Percentiles rank a stretch among this genome's conserved stretches.
phyloP scores from a whole-genome alignment of 202 grass and related monocot genomes.

The Miscanthus sacchariflorus region DNA sequence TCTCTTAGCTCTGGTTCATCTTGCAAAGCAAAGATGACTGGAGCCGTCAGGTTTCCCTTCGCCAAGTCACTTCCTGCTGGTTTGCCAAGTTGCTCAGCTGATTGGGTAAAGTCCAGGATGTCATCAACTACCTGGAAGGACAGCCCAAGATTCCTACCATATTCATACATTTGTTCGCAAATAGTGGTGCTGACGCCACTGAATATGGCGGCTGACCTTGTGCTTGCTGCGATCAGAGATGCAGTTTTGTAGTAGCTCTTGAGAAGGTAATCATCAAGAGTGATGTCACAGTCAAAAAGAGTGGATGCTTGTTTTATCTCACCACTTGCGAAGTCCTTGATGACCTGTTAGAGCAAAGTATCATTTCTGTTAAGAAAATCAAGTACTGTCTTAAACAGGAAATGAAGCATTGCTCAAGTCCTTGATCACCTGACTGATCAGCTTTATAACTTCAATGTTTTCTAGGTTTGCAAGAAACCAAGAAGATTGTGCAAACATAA shows the following conservation, averaged over 20 bases:
- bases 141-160: slow-evolving; percentile 85
- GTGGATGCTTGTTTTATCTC: slow-evolving; percentile 94
- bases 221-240: too few relatives aligned
- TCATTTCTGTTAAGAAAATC: slow-evolving; percentile 16
- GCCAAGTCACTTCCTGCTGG: too few relatives aligned
- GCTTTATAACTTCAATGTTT: slow-evolving; percentile 94
- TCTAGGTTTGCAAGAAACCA: slow-evolving; percentile 97
- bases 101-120: slow-evolving; percentile 93
- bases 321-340: slow-evolving; percentile 94
- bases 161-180: slow-evolving; percentile 95
- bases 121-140: slow-evolving; percentile 96
- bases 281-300: slow-evolving; percentile 48
- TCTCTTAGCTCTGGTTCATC: slow-evolving; percentile 70
- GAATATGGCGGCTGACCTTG: slow-evolving; percentile 74
- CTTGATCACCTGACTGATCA: slow-evolving; percentile 85
- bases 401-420: background rate
- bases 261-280: too few relatives aligned
- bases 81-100: too few relatives aligned
- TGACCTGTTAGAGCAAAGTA: slow-evolving; percentile 63
- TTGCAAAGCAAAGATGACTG: slow-evolving; percentile 38
- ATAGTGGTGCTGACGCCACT: slow-evolving; percentile 59
- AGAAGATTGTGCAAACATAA: slow-evolving; percentile 98
- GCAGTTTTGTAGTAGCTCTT: too few relatives aligned
- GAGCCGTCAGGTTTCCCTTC: too few relatives aligned
- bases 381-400: slow-evolving; percentile 19